These are phyloP conservation scores for Cicer chorassanicum DNA, from an alignment of 306 rosid species.

Conservation along the genomic window DNA sequence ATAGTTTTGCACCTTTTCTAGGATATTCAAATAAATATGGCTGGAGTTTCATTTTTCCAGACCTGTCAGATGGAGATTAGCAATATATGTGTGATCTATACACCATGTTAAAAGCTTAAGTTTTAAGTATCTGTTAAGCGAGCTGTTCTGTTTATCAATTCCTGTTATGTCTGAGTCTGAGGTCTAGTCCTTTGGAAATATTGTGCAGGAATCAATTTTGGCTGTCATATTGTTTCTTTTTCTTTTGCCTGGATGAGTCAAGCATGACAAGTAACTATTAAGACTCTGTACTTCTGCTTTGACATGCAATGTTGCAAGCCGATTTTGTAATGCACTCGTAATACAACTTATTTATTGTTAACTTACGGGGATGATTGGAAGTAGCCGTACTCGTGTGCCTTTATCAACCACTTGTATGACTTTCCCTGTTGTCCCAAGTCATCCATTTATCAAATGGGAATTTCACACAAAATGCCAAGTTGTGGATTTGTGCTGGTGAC, in stretches of 20 bases:
- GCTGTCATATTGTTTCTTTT: background rate
- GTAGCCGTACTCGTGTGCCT: background rate
- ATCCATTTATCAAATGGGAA: slow-evolving; percentile 9
- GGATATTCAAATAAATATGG: background rate
- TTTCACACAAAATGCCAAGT: slow-evolving; percentile 18
- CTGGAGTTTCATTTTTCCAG: slow-evolving; percentile 32
- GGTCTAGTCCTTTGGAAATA: slow-evolving; percentile 19
- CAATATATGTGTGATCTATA: slow-evolving; percentile 3
- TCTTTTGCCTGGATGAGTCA: background rate
- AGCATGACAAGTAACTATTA: background rate
- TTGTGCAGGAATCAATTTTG: slow-evolving; percentile 11
- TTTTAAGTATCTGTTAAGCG: background rate
- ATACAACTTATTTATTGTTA: background rate
- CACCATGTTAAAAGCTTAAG: slow-evolving; percentile 5
- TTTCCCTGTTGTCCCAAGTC: background rate
- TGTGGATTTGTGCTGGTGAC: slow-evolving; percentile 13
- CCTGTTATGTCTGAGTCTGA: background rate
- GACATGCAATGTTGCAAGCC: slow-evolving; percentile 37
- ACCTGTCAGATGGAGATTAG: slow-evolving; percentile 7
- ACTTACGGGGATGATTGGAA: background rate
- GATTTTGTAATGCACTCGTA: background rate
- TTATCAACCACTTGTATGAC: background rate
- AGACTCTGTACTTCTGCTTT: slow-evolving; percentile 6
- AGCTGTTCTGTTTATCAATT: background rate
- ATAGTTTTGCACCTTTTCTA: background rate